Evolutionary conservation across 1,284 basidiomycete genomes (phyloP).

Genomic region (Fomitopsis betulina): DNA sequence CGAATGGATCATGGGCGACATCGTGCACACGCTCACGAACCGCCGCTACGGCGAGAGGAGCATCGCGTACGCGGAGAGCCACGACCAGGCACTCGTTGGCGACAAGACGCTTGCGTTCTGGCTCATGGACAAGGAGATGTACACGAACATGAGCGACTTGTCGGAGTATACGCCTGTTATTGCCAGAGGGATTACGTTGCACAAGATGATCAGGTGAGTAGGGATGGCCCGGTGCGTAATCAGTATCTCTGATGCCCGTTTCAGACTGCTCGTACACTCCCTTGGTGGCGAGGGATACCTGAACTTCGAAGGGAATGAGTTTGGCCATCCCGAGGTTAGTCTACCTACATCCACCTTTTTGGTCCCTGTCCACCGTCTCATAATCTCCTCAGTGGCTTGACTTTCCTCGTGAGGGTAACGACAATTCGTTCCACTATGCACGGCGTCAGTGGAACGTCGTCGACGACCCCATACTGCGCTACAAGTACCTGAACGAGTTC

Average conservation of each 20-base stretch:
- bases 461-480: conserved; percentile 82
- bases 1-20: conserved; percentile 86
- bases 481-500: conserved; percentile 91
- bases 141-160: conserved; percentile 94
- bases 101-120: conserved; percentile 99
- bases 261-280: conserved; percentile 83
- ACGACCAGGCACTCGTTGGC: conserved; percentile 96
- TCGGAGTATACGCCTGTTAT: conserved; percentile 84
- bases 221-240: no score
- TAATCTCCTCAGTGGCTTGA: conserved; percentile 80
- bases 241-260: background rate
- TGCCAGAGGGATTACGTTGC: conserved; percentile 85
- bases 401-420: conserved; percentile 94
- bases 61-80: conserved; percentile 94
- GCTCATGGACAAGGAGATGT: conserved; percentile 99
- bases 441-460: conserved; percentile 95
- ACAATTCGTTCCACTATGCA: conserved; percentile 93
- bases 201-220: conserved; percentile 94
- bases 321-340: conserved; percentile 89
- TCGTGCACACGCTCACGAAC: conserved; percentile 89
- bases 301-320: conserved; percentile 98
- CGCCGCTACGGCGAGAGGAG: conserved; percentile 88
- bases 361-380: background rate
- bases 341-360: background rate
- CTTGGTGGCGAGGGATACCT: conserved; percentile 96